phyloP scores from a whole-genome alignment of 108 stramenopile genomes.

The Fistulifera solaris region DNA sequence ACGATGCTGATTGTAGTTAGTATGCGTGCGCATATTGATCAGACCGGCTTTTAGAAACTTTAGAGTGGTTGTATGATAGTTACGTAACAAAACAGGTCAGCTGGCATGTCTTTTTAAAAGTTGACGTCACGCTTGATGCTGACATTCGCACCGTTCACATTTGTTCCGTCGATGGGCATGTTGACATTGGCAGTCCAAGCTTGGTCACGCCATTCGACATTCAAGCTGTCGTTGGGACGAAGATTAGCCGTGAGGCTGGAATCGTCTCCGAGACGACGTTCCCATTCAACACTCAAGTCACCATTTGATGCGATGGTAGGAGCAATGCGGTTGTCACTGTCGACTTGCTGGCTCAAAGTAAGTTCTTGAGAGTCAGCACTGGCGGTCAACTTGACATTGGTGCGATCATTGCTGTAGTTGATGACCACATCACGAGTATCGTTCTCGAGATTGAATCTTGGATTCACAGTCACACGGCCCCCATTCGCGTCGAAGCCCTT shows the following conservation, averaged over 20 bases:
- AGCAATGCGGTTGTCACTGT: constrained; percentile 63
- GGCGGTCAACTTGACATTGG: constrained; percentile 53
- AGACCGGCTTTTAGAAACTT: too few relatives aligned
- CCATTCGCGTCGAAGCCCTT: constrained; percentile 76
- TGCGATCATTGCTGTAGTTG: constrained; percentile 62
- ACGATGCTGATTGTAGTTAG: too few relatives aligned
- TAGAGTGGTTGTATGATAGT: too few relatives aligned
- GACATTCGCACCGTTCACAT: constrained; percentile 62
- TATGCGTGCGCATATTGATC: too few relatives aligned
- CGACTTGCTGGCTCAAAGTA: constrained; percentile 57
- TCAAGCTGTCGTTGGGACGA: constrained; percentile 66
- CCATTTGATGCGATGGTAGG: constrained; percentile 71
- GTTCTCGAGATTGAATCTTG: constrained; percentile 54
- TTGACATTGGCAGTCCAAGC: constrained; percentile 80
- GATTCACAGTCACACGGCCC: constrained; percentile 68
- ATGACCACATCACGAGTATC: constrained; percentile 65
- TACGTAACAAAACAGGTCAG: constrained; percentile 1
- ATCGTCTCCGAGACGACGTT: constrained; percentile 61
- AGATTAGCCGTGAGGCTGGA: constrained; percentile 60
- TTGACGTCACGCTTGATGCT: constrained; percentile 73
- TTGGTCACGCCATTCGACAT: constrained; percentile 78
- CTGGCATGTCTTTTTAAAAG: constrained; percentile 59
- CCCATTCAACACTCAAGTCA: constrained; percentile 70
- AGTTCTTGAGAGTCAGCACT: constrained; percentile 67
- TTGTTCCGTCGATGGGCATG: constrained; percentile 62